Evolutionary conservation across 768 basidiomycete species (phyloP), one percentile per base, ranked within the genome.

Genomic region (Russula sp.): DNA sequence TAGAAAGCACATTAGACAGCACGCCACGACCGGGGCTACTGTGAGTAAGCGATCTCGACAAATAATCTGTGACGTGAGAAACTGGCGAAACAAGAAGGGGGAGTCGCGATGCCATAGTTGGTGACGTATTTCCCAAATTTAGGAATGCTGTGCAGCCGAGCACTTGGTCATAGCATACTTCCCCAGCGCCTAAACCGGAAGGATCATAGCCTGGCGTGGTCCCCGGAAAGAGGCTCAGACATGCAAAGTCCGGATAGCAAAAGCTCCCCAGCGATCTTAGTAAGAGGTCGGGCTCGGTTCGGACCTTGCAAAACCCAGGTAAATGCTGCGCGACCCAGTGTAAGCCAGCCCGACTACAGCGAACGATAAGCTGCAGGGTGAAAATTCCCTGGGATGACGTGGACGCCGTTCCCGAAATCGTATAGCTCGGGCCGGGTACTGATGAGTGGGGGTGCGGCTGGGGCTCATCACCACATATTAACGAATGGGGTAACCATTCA

Each of bases 91-190:
- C 46, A 4, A 16, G 6, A 2, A 16, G n/a, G 41, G 25, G n/a
- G 45, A 20, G 32, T 16, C 35, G 2, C 5, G 14, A n/a, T 35
- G 16, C 55, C 41, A 29, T 18, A 61, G 25, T 29, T 45, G 49
- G 60, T 56, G n/a, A 25, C 29, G 7, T 2, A 6, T 5, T 45
- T 57, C 11, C 60, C 55, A 43, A 57, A 50, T 45, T 43, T 22
- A 42, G 48, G n/a, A 61, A 29, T 14, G n/a, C 22, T 9, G 18
- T 38, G 5, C 25, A 4, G 7, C 60, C 60, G 60, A 45, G 14
- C 25, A n/a, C 42, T 61, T 61, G 41, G 60, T 61, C 55, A 61
- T 61, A 29, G 42, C 36, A 32, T 14, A 3, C 35, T 13, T 18
- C 35, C 16, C 11, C 34, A 2, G 48, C 25, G 55, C 35, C 29